Evolutionary conservation across 306 rosid species (phyloP).

Genomic region (Oxytropis ochrocephala): DNA sequence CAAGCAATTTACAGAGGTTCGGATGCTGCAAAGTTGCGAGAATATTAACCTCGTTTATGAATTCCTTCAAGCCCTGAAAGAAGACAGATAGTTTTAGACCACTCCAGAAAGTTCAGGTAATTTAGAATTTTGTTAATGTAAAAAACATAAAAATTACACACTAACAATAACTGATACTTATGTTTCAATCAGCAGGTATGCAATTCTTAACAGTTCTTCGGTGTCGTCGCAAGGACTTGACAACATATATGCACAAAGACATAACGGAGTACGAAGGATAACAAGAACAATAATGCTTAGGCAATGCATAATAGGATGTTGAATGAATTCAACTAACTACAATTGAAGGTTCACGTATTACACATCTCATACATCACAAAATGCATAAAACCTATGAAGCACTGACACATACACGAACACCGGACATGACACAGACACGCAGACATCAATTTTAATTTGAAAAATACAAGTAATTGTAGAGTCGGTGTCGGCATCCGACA

Average conservation of each 20-base stretch:
- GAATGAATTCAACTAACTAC: not conserved
- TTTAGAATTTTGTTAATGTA: not conserved
- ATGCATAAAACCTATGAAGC: not conserved
- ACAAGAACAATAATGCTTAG: not conserved
- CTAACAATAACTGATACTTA: not conserved
- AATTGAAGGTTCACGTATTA: not conserved
- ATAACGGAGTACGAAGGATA: not conserved
- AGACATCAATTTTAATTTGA: too few species aligned
- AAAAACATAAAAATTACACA: not conserved
- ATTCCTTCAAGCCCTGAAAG: constrained; percentile 10
- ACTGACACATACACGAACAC: too few species aligned
- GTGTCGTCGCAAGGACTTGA: not conserved
- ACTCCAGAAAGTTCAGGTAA: not conserved
- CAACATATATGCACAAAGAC: not conserved
- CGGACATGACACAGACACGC: too few species aligned
- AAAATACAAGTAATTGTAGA: too few species aligned
- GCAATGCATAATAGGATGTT: not conserved
- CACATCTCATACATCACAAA: not conserved
- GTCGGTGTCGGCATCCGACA: too few species aligned
- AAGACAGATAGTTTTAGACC: not conserved
- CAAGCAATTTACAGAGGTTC: not conserved
- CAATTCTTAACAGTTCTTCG: not conserved
- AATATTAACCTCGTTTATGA: constrained; percentile 1
- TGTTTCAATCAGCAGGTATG: not conserved
- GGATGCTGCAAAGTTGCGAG: constrained; percentile 8